Conservation (phyloP, 495 filamentous ascomycete species). For the Xylaria flabelliformis region DNA sequence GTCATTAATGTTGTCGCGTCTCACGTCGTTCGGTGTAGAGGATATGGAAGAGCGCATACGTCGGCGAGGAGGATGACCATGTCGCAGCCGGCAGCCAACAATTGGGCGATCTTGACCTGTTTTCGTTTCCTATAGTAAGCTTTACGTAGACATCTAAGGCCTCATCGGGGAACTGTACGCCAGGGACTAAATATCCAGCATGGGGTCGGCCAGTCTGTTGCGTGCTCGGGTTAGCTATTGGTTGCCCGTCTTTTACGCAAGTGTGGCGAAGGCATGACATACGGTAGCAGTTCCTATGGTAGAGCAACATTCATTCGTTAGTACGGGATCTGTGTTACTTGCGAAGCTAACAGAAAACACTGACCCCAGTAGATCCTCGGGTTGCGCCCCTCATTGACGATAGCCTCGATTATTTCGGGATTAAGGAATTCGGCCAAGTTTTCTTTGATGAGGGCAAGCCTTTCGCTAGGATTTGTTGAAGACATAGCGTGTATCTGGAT, state of each 20-base stretch:
- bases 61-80: conserved; percentile 85
- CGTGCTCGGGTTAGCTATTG: conserved; percentile 7
- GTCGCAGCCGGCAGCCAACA: conserved; percentile 82
- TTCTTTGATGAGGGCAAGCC: conserved; percentile 73
- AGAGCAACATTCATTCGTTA: neutral
- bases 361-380: conserved; percentile 86
- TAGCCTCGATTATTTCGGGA: conserved; percentile 80
- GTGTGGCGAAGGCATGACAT: neutral
- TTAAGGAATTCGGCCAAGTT: conserved; percentile 88
- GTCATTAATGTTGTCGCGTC: conserved; percentile 5
- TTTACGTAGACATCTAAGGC: neutral
- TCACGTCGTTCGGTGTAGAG: neutral
- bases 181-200: conserved; percentile 82
- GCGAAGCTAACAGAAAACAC: neutral
- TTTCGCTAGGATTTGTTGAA: conserved; percentile 39
- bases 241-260: neutral
- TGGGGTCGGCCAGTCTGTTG: conserved; percentile 74
- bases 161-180: conserved; percentile 31
- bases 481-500: conserved; percentile 4
- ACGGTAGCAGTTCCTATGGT: conserved; percentile 69
- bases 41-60: conserved; percentile 41
- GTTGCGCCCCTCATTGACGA: conserved; percentile 73
- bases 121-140: conserved; percentile 2
- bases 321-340: neutral
- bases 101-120: conserved; percentile 82